Conservation (phyloP, 1,284 basidiomycete genomes). For the Ceratobasidium sp. region DNA sequence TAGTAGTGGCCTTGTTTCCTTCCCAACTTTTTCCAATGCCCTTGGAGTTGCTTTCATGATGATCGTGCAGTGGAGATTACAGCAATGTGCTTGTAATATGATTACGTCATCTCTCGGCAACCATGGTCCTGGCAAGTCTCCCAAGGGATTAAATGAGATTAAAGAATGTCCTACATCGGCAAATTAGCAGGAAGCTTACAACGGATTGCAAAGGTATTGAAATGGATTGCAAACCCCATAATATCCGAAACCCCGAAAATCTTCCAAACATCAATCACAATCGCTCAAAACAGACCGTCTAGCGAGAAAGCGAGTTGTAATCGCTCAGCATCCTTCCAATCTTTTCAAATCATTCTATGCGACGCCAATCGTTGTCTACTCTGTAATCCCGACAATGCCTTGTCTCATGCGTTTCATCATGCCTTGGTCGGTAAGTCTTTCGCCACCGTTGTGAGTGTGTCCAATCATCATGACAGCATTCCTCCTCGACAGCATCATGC, state of each 20-base stretch:
- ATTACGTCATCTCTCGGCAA: background rate
- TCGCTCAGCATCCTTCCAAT: background rate
- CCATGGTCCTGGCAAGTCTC: background rate
- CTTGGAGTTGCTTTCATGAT: conserved; percentile 22
- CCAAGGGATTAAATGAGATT: background rate
- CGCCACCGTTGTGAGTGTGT: too few species aligned
- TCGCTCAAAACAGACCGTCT: background rate
- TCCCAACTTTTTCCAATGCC: background rate
- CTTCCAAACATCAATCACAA: background rate
- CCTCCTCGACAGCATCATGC: too few species aligned
- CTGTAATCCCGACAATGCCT: background rate
- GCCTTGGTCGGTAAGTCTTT: background rate
- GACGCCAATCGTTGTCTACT: background rate
- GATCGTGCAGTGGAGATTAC: background rate
- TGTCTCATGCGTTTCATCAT: background rate
- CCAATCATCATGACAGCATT: background rate
- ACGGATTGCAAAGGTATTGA: background rate
- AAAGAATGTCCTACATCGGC: background rate
- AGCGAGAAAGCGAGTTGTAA: background rate
- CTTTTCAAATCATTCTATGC: background rate
- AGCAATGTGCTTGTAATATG: background rate
- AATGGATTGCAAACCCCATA: background rate
- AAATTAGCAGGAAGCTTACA: background rate
- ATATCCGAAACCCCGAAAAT: background rate
- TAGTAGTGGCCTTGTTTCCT: conserved; percentile 7